phyloP scores from a whole-genome alignment of 139 green algal genomes.

The Picochlorum costavermella region DNA sequence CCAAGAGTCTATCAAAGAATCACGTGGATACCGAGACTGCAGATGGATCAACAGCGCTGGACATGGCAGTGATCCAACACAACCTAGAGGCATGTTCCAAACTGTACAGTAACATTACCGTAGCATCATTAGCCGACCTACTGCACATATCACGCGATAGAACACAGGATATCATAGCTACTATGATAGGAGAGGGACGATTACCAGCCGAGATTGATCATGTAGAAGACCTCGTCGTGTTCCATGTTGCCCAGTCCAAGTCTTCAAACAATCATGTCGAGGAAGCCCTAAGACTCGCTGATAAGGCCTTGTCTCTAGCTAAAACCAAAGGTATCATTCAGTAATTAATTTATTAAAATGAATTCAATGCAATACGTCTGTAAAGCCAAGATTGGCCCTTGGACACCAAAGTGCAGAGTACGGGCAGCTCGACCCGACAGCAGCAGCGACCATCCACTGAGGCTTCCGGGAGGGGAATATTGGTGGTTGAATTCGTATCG shows the following conservation, averaged over 20 bases:
- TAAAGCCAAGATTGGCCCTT: too few species aligned
- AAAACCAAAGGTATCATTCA: neutral
- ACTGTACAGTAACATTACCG: constrained; percentile 89
- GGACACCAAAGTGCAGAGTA: too few species aligned
- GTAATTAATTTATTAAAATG: too few species aligned
- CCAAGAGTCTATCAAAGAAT: constrained; percentile 65
- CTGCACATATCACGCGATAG: constrained; percentile 59
- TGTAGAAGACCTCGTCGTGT: constrained; percentile 75
- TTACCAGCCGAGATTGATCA: constrained; percentile 80
- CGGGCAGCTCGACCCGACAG: neutral
- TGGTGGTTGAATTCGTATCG: constrained; percentile 7
- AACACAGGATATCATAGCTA: constrained; percentile 72
- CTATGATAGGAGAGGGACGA: constrained; percentile 77
- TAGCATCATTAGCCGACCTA: constrained; percentile 76
- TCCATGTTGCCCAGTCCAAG: constrained; percentile 40
- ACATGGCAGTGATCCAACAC: constrained; percentile 84
- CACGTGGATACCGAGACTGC: constrained; percentile 63
- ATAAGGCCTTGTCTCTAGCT: constrained; percentile 3
- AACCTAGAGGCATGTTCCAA: constrained; percentile 80
- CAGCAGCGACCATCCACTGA: neutral
- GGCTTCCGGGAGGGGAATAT: constrained; percentile 10
- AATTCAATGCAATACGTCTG: too few species aligned
- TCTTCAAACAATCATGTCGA: constrained; percentile 64
- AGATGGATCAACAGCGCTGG: constrained; percentile 78
- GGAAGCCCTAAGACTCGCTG: constrained; percentile 36